phyloP scores from a whole-genome alignment of 2,329 filamentous ascomycete genomes.

The Ceratocystis diversiconidia region DNA sequence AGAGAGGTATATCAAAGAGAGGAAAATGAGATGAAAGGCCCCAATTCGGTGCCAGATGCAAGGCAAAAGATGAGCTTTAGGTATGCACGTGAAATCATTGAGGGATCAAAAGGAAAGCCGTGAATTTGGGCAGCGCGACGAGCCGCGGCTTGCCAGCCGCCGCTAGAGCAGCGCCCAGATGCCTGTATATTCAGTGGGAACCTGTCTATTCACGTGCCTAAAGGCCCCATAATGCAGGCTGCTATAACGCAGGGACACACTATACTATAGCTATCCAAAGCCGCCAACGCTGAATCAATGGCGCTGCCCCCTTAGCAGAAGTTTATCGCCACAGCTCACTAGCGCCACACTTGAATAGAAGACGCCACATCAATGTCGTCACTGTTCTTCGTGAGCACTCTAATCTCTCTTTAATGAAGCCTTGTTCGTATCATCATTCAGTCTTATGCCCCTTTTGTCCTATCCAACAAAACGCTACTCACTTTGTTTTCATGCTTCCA shows the following conservation, averaged over 20 bases:
- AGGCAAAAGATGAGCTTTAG: not conserved
- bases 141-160: not conserved
- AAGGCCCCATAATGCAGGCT: no score
- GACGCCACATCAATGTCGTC: constrained; percentile 9
- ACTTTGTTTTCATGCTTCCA: not conserved
- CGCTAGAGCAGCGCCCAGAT: not conserved
- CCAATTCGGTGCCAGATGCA: not conserved
- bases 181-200: not conserved
- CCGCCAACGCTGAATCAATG: no score
- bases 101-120: not conserved
- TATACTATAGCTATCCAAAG: not conserved
- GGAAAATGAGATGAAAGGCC: not conserved
- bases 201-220: no score
- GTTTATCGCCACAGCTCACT: not conserved
- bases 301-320: no score
- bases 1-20: not conserved
- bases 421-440: not conserved
- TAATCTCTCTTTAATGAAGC: not conserved
- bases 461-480: not conserved
- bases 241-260: not conserved
- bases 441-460: not conserved
- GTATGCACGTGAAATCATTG: constrained; percentile 4
- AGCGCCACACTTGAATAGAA: not conserved
- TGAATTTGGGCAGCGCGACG: not conserved
- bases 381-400: not conserved